Percentiles rank a stretch among this genome's conserved stretches.
phyloP scores from a whole-genome alignment of 192 early-diverging fungal species.

The Paraglomus brasilianum region DNA sequence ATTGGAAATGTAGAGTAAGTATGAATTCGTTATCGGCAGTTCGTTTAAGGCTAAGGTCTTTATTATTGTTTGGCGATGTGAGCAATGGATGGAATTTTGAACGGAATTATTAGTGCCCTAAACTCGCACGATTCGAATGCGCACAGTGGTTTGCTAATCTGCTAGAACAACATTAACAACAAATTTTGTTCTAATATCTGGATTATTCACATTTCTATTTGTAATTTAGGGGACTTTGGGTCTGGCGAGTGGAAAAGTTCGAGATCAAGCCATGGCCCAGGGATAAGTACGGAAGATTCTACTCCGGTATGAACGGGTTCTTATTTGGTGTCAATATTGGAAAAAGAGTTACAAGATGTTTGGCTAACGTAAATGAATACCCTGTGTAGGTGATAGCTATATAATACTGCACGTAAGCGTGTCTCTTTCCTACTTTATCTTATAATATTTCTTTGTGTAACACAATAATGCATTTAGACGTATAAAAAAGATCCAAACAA shows the following conservation, averaged over 20 bases:
- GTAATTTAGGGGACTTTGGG: slow-evolving; percentile 56
- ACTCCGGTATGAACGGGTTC: slow-evolving; percentile 46
- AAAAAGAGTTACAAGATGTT: slow-evolving; percentile 12
- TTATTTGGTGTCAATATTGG: background rate
- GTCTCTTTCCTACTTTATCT: background rate
- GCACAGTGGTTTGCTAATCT: background rate
- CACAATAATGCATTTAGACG: slow-evolving; percentile 5
- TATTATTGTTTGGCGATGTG: background rate
- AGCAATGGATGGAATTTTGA: too few species aligned
- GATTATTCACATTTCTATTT: background rate
- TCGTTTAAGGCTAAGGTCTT: background rate
- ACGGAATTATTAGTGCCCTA: too few species aligned
- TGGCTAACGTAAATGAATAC: background rate
- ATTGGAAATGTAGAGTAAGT: slow-evolving; percentile 42
- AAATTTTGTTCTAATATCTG: background rate
- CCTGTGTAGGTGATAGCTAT: slow-evolving; percentile 63
- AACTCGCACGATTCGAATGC: too few species aligned
- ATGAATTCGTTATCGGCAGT: background rate
- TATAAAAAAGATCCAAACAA: slow-evolving; percentile 51
- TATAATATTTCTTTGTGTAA: background rate
- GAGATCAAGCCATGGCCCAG: slow-evolving; percentile 63
- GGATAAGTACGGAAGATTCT: slow-evolving; percentile 65
- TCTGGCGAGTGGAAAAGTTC: slow-evolving; percentile 83
- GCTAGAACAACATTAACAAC: too few species aligned
- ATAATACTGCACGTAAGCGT: slow-evolving; percentile 66